phyloP scores from a whole-genome alignment of 2,329 filamentous ascomycete genomes.

The Escovopsis sp. region DNA sequence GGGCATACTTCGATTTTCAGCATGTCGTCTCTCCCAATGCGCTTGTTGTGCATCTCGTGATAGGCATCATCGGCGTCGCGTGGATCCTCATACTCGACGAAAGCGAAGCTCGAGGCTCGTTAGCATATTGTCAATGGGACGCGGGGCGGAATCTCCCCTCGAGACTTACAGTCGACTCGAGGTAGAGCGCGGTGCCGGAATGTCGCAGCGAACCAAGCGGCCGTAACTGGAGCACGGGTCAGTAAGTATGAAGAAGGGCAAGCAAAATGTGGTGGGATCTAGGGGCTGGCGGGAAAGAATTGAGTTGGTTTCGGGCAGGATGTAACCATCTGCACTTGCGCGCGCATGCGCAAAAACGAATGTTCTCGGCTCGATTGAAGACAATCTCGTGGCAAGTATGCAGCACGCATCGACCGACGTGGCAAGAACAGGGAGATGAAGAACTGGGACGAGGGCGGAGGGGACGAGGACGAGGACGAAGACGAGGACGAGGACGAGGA shows the following conservation, averaged over 20 bases:
- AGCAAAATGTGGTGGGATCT: conserved; percentile 8
- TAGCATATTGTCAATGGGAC: not conserved
- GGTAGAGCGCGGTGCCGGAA: conserved; percentile 86
- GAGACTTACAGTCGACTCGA: conserved; percentile 81
- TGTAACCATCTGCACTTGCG: conserved; percentile 7
- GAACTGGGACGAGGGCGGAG: conserved; percentile 11
- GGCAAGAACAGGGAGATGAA: conserved; percentile 9
- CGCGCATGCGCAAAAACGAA: conserved; percentile 9
- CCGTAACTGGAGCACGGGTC: conserved; percentile 55
- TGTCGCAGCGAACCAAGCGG: conserved; percentile 94
- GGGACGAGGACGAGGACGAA: conserved; percentile 9
- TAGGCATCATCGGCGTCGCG: conserved; percentile 98
- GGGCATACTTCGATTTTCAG: conserved; percentile 84
- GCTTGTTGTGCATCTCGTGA: conserved; percentile 99
- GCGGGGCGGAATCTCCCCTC: not conserved
- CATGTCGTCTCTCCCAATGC: conserved; percentile 85
- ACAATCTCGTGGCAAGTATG: conserved; percentile 13
- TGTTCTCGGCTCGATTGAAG: conserved; percentile 11
- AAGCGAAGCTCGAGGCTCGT: conserved; percentile 56
- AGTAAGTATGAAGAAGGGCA: conserved; percentile 24
- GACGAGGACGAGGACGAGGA: conserved; percentile 9
- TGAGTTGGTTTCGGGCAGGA: conserved; percentile 1
- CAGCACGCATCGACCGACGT: conserved; percentile 13
- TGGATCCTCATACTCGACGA: conserved; percentile 97
- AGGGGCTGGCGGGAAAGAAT: conserved; percentile 4